These are phyloP conservation scores for Floccularia luteovirens DNA, from an alignment of 768 basidiomycete genomes.

Conservation along the genomic window DNA sequence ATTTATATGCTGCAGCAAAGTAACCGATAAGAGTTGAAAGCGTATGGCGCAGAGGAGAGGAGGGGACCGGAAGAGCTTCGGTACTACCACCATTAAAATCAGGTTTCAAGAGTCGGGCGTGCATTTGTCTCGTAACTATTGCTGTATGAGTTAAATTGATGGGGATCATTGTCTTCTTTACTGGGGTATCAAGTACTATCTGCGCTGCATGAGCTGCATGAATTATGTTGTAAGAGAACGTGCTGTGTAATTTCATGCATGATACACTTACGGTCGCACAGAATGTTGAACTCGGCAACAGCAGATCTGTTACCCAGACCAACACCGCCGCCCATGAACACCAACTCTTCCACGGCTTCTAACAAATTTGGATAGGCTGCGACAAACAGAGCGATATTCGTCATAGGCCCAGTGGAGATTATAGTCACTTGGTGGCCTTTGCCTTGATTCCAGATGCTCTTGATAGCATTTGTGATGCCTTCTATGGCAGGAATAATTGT, in stretches of 20 bases:
- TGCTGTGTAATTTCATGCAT: not conserved
- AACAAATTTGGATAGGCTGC: constrained; percentile 44
- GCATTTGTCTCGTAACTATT: constrained; percentile 55
- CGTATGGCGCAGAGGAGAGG: constrained; percentile 54
- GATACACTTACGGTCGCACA: constrained; percentile 66
- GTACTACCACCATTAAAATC: constrained; percentile 7
- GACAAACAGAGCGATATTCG: constrained; percentile 70
- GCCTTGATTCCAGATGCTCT: constrained; percentile 48
- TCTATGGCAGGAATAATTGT: constrained; percentile 46
- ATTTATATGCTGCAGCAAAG: constrained; percentile 67
- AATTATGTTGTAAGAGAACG: not conserved
- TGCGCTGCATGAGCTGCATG: constrained; percentile 69
- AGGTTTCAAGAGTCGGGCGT: constrained; percentile 42
- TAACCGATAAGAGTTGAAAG: constrained; percentile 68
- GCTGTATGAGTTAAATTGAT: constrained; percentile 87
- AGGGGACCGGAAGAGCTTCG: constrained; percentile 21
- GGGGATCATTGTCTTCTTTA: constrained; percentile 71
- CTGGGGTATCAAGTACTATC: constrained; percentile 67
- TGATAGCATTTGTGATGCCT: constrained; percentile 56
- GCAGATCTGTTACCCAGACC: constrained; percentile 78
- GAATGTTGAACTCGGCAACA: constrained; percentile 77
- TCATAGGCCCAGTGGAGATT: constrained; percentile 79
- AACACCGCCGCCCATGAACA: constrained; percentile 90
- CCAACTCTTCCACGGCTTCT: constrained; percentile 58
- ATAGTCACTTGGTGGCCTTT: constrained; percentile 55